Percentiles rank a stretch among this genome's conserved stretches.
Conservation (phyloP, 148 eudicot genomes). For the Rhododendron molle region DNA sequence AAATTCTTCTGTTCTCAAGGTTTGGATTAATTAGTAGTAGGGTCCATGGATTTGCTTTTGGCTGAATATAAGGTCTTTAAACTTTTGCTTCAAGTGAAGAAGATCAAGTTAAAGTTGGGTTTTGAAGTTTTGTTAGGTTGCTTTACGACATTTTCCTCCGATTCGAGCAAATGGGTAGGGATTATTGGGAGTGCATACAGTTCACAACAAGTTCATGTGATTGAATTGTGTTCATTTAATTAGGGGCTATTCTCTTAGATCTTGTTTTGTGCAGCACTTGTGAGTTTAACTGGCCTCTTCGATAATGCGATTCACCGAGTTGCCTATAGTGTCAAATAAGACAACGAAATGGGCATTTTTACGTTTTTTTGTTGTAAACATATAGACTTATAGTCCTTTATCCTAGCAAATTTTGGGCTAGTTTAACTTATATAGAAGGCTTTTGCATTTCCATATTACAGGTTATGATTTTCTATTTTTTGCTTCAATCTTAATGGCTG, state of each 20-base stretch:
- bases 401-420: not conserved
- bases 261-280: not conserved
- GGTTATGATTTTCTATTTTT: not conserved
- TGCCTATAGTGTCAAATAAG: not conserved
- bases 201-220: not conserved
- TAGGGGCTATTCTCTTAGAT: not conserved
- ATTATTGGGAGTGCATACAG: not conserved
- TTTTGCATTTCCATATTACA: slow-evolving; percentile 8
- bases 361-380: not conserved
- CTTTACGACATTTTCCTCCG: not conserved
- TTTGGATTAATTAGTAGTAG: not conserved
- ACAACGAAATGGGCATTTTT: not conserved
- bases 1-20: not conserved
- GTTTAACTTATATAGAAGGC: not conserved
- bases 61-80: slow-evolving; percentile 8
- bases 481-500: not conserved
- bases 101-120: slow-evolving; percentile 2
- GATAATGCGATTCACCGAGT: no score
- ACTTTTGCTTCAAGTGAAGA: slow-evolving; percentile 1
- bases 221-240: not conserved
- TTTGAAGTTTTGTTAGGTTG: not conserved
- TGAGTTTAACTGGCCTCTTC: not conserved
- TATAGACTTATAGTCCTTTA: not conserved
- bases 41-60: not conserved
- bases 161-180: slow-evolving; percentile 7